Conservation (phyloP, 768 basidiomycete species). For the Amanita rimosa region DNA sequence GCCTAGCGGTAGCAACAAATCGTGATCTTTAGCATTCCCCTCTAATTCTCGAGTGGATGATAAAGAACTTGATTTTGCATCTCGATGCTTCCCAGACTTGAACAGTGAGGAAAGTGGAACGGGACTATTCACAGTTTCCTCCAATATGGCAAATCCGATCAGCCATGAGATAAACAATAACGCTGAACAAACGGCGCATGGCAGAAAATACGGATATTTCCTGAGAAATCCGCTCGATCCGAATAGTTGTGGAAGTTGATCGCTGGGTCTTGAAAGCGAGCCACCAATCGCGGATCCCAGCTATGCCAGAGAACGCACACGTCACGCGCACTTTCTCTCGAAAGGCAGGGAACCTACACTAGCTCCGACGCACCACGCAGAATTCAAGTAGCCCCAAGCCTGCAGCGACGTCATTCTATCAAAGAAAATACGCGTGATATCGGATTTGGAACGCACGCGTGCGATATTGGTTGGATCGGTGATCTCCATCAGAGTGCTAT, state of each 20-base stretch:
- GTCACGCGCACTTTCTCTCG: background rate
- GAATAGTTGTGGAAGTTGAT: constrained; percentile 36
- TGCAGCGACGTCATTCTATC: background rate
- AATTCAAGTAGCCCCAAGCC: constrained; percentile 21
- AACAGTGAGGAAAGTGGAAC: background rate
- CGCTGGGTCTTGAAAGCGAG: constrained; percentile 10
- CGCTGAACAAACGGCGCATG: constrained; percentile 11
- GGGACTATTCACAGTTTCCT: constrained; percentile 21
- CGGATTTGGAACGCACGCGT: constrained; percentile 17
- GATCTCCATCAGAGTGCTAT: constrained; percentile 42
- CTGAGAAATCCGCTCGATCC: constrained; percentile 24
- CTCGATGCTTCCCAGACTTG: background rate
- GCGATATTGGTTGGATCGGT: constrained; percentile 46
- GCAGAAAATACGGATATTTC: constrained; percentile 43
- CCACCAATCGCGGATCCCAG: background rate
- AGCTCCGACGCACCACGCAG: constrained; percentile 13
- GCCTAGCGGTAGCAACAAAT: background rate
- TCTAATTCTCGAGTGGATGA: background rate
- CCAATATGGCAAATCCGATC: constrained; percentile 30
- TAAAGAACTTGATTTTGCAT: background rate
- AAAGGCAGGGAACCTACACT: constrained; percentile 5
- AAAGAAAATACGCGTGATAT: background rate
- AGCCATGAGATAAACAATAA: constrained; percentile 34
- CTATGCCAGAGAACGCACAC: background rate
- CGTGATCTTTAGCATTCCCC: background rate